A percentile compares a stretch with the other conserved stretches of the same genome.
These are phyloP conservation scores for Cyclotella sp. DNA, from an alignment of 108 stramenopile species.

Conservation along the genomic window DNA sequence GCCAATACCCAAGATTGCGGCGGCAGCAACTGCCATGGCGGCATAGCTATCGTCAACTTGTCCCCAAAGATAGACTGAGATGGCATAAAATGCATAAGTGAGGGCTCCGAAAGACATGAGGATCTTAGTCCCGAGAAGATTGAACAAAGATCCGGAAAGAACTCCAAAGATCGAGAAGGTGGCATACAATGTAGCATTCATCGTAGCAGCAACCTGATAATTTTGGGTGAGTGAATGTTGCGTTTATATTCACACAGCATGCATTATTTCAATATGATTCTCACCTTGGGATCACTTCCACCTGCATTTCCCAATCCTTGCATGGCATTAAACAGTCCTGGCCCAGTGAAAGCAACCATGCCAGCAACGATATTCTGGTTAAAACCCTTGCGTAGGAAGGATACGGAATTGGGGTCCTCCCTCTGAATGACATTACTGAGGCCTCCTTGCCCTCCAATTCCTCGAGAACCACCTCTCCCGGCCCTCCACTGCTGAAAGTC, in stretches of 20 bases:
- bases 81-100: background rate
- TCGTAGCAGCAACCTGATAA: background rate
- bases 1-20: background rate
- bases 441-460: background rate
- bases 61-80: conserved; percentile 5
- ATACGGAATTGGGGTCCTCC: conserved; percentile 1
- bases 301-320: background rate
- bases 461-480: too few species aligned
- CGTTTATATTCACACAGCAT: background rate
- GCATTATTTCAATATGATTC: background rate
- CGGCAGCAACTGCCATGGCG: background rate
- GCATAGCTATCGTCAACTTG: background rate
- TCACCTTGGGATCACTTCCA: conserved; percentile 1
- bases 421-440: background rate
- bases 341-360: conserved; percentile 3
- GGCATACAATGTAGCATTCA: background rate
- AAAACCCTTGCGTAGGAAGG: background rate
- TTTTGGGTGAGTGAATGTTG: background rate
- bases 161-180: background rate
- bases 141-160: background rate
- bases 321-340: background rate
- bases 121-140: conserved; percentile 1
- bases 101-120: conserved; percentile 7
- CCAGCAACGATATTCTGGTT: background rate
- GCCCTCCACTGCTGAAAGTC: too few species aligned